phyloP scores from a whole-genome alignment of 768 basidiomycete genomes.

The Podaxis carcinomalis region DNA sequence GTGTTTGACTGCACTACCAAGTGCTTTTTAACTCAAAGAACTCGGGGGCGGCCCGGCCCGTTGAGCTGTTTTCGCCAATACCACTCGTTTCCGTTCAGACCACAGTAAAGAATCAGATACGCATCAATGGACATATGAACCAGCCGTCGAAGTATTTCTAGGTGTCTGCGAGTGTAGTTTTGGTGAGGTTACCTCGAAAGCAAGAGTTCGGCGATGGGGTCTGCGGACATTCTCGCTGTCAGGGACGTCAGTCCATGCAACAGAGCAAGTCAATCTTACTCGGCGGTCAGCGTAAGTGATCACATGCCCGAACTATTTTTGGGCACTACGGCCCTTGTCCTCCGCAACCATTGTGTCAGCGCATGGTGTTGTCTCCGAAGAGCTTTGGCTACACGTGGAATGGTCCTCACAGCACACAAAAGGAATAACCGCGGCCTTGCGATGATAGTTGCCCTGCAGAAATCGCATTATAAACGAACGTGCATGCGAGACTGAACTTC shows the following conservation, averaged over 20 bases:
- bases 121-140: too few species aligned
- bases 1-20: not conserved
- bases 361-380: not conserved
- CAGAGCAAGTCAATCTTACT: not conserved
- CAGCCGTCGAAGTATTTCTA: too few species aligned
- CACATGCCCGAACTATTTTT: not conserved
- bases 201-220: too few species aligned
- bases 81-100: too few species aligned
- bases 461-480: constrained; percentile 1
- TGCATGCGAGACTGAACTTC: constrained; percentile 2
- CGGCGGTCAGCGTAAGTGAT: not conserved
- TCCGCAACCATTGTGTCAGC: not conserved
- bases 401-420: not conserved
- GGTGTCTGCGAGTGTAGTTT: too few species aligned
- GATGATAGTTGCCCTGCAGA: not conserved
- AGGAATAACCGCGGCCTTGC: not conserved
- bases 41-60: too few species aligned
- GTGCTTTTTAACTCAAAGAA: too few species aligned
- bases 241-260: too few species aligned
- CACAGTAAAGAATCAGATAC: too few species aligned
- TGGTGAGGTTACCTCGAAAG: too few species aligned
- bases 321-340: not conserved
- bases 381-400: not conserved
- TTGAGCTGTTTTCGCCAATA: too few species aligned
- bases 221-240: too few species aligned